Evolutionary conservation across 1,284 basidiomycete genomes (phyloP), one percentile per base, ranked within the genome.

Genomic region (Farysia itapuensis): DNA sequence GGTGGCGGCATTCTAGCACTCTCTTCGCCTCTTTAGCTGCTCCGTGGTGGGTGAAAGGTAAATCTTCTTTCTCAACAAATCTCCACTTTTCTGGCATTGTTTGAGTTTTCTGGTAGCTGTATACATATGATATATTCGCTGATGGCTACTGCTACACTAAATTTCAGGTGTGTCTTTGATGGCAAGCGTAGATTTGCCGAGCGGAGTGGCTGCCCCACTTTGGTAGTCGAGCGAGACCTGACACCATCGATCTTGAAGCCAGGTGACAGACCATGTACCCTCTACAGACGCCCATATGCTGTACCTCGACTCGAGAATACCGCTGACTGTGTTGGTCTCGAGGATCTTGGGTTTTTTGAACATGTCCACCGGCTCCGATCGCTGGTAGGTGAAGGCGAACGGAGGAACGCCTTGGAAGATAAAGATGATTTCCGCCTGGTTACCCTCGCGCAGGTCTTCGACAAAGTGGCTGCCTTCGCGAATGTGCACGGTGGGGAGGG

Each of bases 401-500:
- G 94, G 94, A 26, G 94, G 87, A 66, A 89, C 88, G 43, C 94
- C 94, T 34, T 85, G 81, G 51, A 98, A 84, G 9, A 83, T 85
- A 78, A 98, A 95, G 34, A 89, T 81, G 56, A 95, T 93, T 75
- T 94, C 90, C 8, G 92, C 91, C 80, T 93, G 88, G 60, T 67
- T 50, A 36, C 68, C 53, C 81, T 96, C 91, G 50, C 90, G 85
- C 39, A 96, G 87, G 71, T 90, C 85, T 77, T 94, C 86, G 70
- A 87, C 83, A 49, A 86, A 82, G 42, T 85, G 82, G 70, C 85
- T 85, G 31, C 94, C 94, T 45, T 89, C 86, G 7, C 86, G 86
- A 34, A 98, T 89, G 66, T 86, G 85, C 3, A 91, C 94, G 4
- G 85, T 84, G 2, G 94, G 94, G 19, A 97, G 80, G 12, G 86